Base-by-base conservation (phyloP, 2,329 filamentous ascomycete genomes). In the Truncatella angustata region DNA sequence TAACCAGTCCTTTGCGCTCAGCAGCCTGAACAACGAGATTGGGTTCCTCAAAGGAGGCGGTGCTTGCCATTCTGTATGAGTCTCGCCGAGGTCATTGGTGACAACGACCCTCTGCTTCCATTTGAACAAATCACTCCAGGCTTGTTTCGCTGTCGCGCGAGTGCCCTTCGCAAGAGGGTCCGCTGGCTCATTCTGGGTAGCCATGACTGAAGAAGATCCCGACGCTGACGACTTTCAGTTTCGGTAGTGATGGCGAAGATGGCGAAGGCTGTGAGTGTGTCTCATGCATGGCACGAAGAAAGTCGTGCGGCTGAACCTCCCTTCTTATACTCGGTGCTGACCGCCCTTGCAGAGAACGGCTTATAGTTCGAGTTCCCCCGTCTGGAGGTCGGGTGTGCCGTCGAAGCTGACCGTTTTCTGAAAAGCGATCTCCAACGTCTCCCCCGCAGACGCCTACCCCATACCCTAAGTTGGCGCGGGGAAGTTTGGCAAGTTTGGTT, bases 91-190 rank as follows among this genome's bases (percentile, higher is more conserved):
- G 26, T 82, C 79, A 57, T 87, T 87, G 50, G 73, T 79, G 52
- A 88, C 76, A 35, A 87, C 80, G 10, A 89, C 84, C 54, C 88
- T 80, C 71, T 90, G 85, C 68, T 87, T 85, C 86, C 87, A 91
- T 60, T 76, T 78, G 73, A 89, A 88, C 54, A 90, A 79, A 60
- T 90, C 87, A 10, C 68, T 66, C 59, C 79, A 75, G 32, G 81
- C 75, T 65, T 90, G 86, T 63, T 81, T 86, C 10, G 84, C 83
- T 1, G 84, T 86, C 24, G 86, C 75, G 35, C 84, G 55, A 46
- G 82, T 77, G 37, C 87, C 88, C 68, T 81, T 83, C 30, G 85
- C 84, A 53, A 90, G 67, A 18, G 85, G 84, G 56, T 89, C 86
- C 50, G 87, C 86, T 3, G 56, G 56, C 40, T 64, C 61, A 42